Base-by-base conservation (phyloP, 768 basidiomycete species). In the Chiua virens region DNA sequence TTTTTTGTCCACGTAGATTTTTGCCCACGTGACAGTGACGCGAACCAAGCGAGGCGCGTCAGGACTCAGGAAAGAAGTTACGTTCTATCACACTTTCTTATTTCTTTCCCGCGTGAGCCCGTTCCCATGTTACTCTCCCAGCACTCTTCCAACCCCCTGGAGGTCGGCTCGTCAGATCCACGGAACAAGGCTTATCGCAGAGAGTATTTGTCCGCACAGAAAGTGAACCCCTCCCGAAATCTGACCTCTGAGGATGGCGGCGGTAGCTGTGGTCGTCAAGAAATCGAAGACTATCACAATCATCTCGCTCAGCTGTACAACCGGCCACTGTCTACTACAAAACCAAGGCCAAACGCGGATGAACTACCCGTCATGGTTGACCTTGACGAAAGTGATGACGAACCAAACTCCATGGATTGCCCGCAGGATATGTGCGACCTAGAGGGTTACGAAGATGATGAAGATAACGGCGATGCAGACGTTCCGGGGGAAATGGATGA, bases 91-190 rank as follows among this genome's bases (percentile, higher is more conserved):
- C 22, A 23, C 10, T 15, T n/a, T n/a, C n/a, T n/a, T n/a, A n/a
- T 22, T 25, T 28, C 30, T 3, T 38, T 27, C 9, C 37, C 5
- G 5, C 25, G 8, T 23, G 38, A 14, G 8, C 48, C 75, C 76
- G 69, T 74, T 11, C 65, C 68, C 23, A 62, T 71, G 50, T 48
- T 77, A 17, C 72, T 88, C 53, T 87, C 86, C 9, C 81, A 81
- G 52, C 86, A 88, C 61, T 85, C 86, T 13, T 87, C 86, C 40
- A 88, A 88, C 58, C 86, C 87, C 3, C 77, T 88, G 27, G 85
- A 89, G 58, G 79, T 80, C 20, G 74, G 80, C 35, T 84, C 86
- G 11, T 84, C 82, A 30, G 83, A 87, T 58, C 56, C 68, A 8
- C 75, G 73, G 47, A 82, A 83, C 61, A 73, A 66, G 39, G 62